Evolutionary conservation across 352 stramenopile genomes (phyloP), one percentile per base, ranked within the genome.

Genomic region (Globisporangium takayamanum): DNA sequence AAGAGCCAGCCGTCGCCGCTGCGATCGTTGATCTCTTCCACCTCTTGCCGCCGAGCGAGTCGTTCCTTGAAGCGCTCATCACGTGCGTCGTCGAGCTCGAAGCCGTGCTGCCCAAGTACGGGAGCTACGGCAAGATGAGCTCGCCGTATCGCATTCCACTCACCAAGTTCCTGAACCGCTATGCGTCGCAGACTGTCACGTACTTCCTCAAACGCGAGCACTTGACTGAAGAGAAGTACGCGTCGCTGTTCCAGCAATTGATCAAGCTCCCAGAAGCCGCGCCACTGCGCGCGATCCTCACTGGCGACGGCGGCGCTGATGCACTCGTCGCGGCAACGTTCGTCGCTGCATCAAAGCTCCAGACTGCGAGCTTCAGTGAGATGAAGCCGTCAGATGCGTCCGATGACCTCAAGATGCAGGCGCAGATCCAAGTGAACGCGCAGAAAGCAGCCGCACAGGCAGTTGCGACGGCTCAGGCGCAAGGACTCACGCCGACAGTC

Each of bases 1-100:
- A 99, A 65, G 96, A 99, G 59, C 94, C 94, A 2, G 82, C 95
- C 16, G 91, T 99, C 18, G 95, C 95, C 25, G 95, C 96, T 22
- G 89, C 92, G 45, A 97, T 99, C 45, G 88, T 99, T 48, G 89
- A 97, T 64, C 78, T 99, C 6, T 99, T 99, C 72, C 77, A 97
- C 42, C 76, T 98, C 53, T 76, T 99, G 22, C 96, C 97, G 20
- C 84, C 95, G 25, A 96, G 96, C 48, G 85, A 95, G 59, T 87
- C 93, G 5, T 99, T 99, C 69, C 77, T 99, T 39, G 95, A 99
- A 60, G 82, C 87, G 18, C 77, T 99, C 25, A 95, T 99, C 45
- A 96, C 96, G 59, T 96, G 87, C 53, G 96, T 97, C 7, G 86
- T 99, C 14, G 88, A 98, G 57, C 73, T 99, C 7, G 95, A 99